Percentiles rank a stretch among this genome's conserved stretches.
phyloP scores from a whole-genome alignment of 441 rosid species.

The Biscutella laevigata region DNA sequence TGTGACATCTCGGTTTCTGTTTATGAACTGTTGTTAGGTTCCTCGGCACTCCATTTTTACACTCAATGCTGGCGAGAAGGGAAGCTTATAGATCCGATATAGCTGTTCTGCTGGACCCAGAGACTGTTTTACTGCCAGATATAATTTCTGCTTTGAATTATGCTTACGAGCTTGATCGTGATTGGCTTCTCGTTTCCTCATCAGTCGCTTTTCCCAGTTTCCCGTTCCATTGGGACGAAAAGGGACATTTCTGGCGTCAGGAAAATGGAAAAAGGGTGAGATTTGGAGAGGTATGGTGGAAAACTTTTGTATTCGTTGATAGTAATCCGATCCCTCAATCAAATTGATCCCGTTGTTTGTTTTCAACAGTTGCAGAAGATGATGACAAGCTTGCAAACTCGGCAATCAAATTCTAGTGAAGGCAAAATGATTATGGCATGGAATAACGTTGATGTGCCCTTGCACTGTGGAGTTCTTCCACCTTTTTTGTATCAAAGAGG shows the following conservation, averaged over 20 bases:
- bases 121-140: slow-evolving; percentile 52
- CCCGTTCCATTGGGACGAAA: slow-evolving; percentile 44
- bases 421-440: slow-evolving; percentile 65
- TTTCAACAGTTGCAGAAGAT: slow-evolving; percentile 62
- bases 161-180: slow-evolving; percentile 45
- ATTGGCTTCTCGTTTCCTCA: slow-evolving; percentile 80
- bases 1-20: not conserved
- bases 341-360: slow-evolving; percentile 14
- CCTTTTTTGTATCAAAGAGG: slow-evolving; percentile 77
- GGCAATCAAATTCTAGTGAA: slow-evolving; percentile 34
- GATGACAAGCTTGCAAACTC: slow-evolving; percentile 23
- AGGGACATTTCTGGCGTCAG: slow-evolving; percentile 50
- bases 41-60: slow-evolving; percentile 71
- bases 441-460: slow-evolving; percentile 51
- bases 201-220: slow-evolving; percentile 35
- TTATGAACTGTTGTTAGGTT: slow-evolving; percentile 54
- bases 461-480: slow-evolving; percentile 71
- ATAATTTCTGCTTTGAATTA: slow-evolving; percentile 43
- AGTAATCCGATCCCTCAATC: not conserved
- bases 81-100: slow-evolving; percentile 38
- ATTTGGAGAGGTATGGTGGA: slow-evolving; percentile 51
- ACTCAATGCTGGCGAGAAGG: slow-evolving; percentile 73
- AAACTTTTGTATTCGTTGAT: not conserved
- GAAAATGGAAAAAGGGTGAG: slow-evolving; percentile 39
- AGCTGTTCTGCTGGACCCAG: slow-evolving; percentile 41